Percentiles rank a stretch among this genome's conserved stretches.
phyloP scores from a whole-genome alignment of 139 green algal genomes.

The Tetradesmus lagerheimii region DNA sequence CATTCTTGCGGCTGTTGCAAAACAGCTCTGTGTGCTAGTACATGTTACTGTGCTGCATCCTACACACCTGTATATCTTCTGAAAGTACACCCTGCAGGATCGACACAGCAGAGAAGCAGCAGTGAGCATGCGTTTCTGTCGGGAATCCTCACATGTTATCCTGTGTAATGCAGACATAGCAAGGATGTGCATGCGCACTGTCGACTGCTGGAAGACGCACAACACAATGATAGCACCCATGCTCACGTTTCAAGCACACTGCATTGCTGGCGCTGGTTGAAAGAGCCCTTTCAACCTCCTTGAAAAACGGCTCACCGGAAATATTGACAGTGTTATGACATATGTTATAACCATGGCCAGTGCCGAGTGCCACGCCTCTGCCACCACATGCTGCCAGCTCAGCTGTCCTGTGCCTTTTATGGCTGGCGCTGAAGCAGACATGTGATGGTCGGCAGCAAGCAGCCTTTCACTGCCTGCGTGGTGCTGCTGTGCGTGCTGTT shows the following conservation, averaged over 20 bases:
- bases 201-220: too few species aligned
- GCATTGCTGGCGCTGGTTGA: too few species aligned
- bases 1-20: too few species aligned
- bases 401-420: neutral
- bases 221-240: too few species aligned
- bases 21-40: too few species aligned
- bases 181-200: too few species aligned
- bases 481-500: neutral
- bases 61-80: conserved; percentile 82
- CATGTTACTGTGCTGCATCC: neutral
- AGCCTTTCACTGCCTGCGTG: neutral
- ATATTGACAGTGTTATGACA: conserved; percentile 88
- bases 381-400: conserved; percentile 14
- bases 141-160: too few species aligned
- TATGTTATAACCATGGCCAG: conserved; percentile 58
- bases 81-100: conserved; percentile 76
- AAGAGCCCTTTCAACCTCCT: too few species aligned
- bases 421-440: neutral
- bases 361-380: neutral
- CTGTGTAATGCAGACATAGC: too few species aligned
- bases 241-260: too few species aligned
- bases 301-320: conserved; percentile 61
- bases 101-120: neutral
- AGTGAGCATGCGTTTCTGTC: neutral
- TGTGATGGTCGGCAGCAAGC: neutral